Evolutionary conservation across 1,284 basidiomycete species (phyloP), one percentile per base, ranked within the genome.

Genomic region (Cutaneotrichosporon sp.): DNA sequence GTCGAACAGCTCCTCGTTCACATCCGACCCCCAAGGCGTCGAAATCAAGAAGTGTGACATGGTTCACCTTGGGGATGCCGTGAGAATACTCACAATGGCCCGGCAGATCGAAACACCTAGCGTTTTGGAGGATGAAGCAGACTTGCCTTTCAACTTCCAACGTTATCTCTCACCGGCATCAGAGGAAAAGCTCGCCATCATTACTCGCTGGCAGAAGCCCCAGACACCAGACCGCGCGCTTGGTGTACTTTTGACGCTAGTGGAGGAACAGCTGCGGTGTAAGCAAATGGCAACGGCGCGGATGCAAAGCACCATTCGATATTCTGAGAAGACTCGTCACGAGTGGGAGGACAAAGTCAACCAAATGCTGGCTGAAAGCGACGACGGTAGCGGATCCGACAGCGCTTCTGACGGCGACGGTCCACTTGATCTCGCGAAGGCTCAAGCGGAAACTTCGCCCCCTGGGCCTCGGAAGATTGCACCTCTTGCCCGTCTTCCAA

Each of bases 291-390:
- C 87, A 57, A 88, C 97, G 43, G 90, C 92, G 54, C 86, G 96
- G 37, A 87, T 98, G 85, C 89, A 96, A 75, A 97, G 97, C 71
- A 97, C 92, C 22, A 96, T 99, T 61, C 81, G 90, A 55, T 98
- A 98, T 74, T 87, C 91, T 31, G 96, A 98, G 77, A 96, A 96
- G 76, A 89, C 97, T 24, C 85, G 96, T 73, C 86, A 88, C 64
- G 96, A 98, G 74, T 98, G 94, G 92, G 88, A 97, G 71, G 88
- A 89, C 70, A 85, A 84, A 63, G 87, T 97, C 25, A 86, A 79
- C 49, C 71, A 76, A 46, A 74, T 81, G 39, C 74, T 97, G 35
- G 82, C 80, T 3, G 80, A 80, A 26, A 76, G 81, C 35, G 81
- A 83, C 4, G 83, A 83, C 7, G 76, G 37, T n/a, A 66, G 63